Base-by-base conservation (phyloP, 306 rosid species). In the Lupinus albus region DNA sequence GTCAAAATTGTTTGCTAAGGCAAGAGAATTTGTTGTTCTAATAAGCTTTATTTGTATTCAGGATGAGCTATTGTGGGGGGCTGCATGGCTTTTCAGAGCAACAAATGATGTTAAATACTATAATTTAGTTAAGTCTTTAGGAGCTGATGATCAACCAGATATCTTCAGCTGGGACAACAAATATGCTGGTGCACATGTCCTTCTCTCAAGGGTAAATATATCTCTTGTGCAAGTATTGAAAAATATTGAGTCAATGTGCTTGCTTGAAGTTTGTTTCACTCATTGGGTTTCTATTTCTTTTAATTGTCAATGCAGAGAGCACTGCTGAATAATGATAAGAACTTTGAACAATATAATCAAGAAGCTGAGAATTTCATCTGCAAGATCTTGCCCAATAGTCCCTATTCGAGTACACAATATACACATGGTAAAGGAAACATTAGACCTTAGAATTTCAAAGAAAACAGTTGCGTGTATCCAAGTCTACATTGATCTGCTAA, bases 111-210 rank as follows among this genome's bases (percentile, higher is more conserved):
- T 71, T 30, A 58, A 59, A 61, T 93, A 93, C 72, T 79, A 68
- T 38, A 86, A 84, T 39, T 70, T 93, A 67, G 64, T 88, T 58
- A 83, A 79, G 77, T 74, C 86, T 0, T 72, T 89, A 57, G 95
- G 94, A 73, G 91, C 80, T 50, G 80, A 82, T 68, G 97, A 93
- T 61, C 87, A 77, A 48, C 81, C 98, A 11, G 94, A 93, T 61
- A 73, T 84, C 52, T 93, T 93, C 81, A 89, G 98, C 65, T 93
- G 98, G 97, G 98, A 93, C 77, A 87, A 93, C 87, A 93, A 93
- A 62, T 93, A 70, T 79, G 97, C 97, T 0, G 98, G 98, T 68
- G 91, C 97, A 57, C 88, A 76, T 67, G 94, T 93, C 49, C 91
- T 93, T 64, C 80, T 88, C 16, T 80, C 98, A 41, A 86, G 95